Conservation (phyloP, 2,329 filamentous ascomycete genomes). For the Claviceps humidiphila region DNA sequence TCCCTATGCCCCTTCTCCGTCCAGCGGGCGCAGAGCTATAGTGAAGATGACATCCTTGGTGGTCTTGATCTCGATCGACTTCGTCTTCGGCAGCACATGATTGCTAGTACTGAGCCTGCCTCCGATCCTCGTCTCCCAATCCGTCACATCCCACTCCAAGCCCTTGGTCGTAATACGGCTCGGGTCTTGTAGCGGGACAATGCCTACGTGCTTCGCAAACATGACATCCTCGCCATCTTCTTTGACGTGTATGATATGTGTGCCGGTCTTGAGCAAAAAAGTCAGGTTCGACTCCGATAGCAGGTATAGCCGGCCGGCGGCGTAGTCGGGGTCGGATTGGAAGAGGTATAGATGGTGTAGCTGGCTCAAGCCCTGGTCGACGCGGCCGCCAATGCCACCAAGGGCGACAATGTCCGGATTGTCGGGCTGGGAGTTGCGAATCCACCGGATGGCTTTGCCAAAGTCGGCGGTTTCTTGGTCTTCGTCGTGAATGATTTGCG, state of each 20-base stretch:
- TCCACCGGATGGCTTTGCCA: constrained; percentile 60
- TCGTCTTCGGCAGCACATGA: constrained; percentile 47
- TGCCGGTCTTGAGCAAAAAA: constrained; percentile 60
- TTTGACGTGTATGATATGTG: constrained; percentile 54
- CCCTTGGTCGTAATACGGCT: constrained; percentile 68
- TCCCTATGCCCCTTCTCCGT: constrained; percentile 16
- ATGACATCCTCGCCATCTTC: constrained; percentile 31
- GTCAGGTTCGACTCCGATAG: constrained; percentile 71
- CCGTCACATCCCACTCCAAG: constrained; percentile 77
- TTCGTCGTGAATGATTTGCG: constrained; percentile 53
- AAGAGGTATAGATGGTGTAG: constrained; percentile 70
- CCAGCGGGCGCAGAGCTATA: constrained; percentile 41
- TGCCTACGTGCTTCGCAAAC: constrained; percentile 71
- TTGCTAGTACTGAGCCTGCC: constrained; percentile 70
- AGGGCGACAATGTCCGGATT: constrained; percentile 59
- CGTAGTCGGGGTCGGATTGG: constrained; percentile 36
- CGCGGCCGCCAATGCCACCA: constrained; percentile 75
- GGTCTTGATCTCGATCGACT: constrained; percentile 49
- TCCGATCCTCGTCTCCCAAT: constrained; percentile 69
- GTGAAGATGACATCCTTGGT: constrained; percentile 60
- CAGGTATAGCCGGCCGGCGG: constrained; percentile 54
- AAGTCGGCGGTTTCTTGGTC: constrained; percentile 90
- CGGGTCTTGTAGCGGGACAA: constrained; percentile 71
- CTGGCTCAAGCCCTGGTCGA: constrained; percentile 84
- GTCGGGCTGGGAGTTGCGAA: constrained; percentile 26